These are phyloP conservation scores for Brassica balearica DNA, from an alignment of 441 rosid species.

Conservation along the genomic window DNA sequence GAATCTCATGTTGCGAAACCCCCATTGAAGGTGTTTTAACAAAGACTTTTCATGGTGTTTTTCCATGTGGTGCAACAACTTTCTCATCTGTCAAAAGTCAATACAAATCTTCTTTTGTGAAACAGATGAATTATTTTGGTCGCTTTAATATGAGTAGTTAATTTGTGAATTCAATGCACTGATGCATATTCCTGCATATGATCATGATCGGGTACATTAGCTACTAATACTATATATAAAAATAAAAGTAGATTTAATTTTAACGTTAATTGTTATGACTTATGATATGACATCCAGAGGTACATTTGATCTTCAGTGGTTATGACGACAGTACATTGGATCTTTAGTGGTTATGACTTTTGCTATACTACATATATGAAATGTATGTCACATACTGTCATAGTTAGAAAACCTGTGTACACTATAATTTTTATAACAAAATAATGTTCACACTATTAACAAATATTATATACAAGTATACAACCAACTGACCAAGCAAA, in stretches of 20 bases:
- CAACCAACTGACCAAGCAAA: conserved; percentile 8
- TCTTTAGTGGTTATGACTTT: conserved; percentile 1
- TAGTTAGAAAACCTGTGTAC: background rate
- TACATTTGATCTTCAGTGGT: conserved; percentile 4
- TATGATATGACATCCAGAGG: conserved; percentile 18
- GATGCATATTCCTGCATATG: conserved; percentile 27
- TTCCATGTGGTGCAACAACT: background rate
- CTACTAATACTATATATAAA: too few species aligned
- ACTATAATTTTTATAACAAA: conserved; percentile 2
- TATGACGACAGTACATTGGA: background rate
- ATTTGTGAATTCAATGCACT: conserved; percentile 11
- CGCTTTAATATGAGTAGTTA: background rate
- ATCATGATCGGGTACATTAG: background rate
- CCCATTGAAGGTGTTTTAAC: too few species aligned
- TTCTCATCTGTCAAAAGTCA: conserved; percentile 1
- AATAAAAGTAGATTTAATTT: background rate
- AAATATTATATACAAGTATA: conserved; percentile 15
- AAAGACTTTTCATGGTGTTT: background rate
- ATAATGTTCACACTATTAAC: background rate
- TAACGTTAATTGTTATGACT: conserved; percentile 15
- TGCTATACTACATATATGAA: conserved; percentile 11
- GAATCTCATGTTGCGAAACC: too few species aligned
- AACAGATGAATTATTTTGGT: conserved; percentile 8
- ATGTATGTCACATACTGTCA: conserved; percentile 15
- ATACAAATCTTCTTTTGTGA: background rate